Conservation (phyloP, 371 early-diverging fungal genomes). For the Entomophthora muscae region DNA sequence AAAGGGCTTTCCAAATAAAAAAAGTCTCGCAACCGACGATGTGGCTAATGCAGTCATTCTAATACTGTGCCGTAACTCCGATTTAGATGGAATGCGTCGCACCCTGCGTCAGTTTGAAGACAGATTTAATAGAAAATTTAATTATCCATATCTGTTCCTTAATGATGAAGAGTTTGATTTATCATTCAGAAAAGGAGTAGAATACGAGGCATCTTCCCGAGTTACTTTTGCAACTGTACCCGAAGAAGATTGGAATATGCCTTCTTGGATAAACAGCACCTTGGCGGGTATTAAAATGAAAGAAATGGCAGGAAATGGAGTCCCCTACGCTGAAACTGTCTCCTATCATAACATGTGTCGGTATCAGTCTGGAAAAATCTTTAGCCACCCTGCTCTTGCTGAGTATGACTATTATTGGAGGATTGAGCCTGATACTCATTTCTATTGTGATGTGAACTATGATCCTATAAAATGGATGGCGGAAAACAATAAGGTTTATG, state of each 20-base stretch:
- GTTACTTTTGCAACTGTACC: slow-evolving; percentile 32
- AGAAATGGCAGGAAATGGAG: slow-evolving; percentile 32
- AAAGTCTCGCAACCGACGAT: no score
- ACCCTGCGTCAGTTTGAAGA: slow-evolving; percentile 65
- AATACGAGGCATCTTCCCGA: slow-evolving; percentile 30
- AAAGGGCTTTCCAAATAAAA: no score
- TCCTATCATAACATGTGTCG: slow-evolving; percentile 93
- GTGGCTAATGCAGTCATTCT: no score
- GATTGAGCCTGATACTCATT: slow-evolving; percentile 82
- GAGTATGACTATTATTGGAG: slow-evolving; percentile 90
- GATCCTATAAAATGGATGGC: slow-evolving; percentile 80
- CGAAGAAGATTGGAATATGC: slow-evolving; percentile 50
- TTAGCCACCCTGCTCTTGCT: slow-evolving; percentile 56
- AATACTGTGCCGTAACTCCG: no score
- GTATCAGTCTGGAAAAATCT: slow-evolving; percentile 78
- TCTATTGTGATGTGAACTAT: slow-evolving; percentile 69
- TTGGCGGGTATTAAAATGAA: slow-evolving; percentile 30
- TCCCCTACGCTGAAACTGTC: slow-evolving; percentile 68
- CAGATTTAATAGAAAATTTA: slow-evolving; percentile 60
- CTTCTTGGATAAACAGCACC: slow-evolving; percentile 36
- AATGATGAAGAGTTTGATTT: slow-evolving; percentile 66
- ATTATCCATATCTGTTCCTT: slow-evolving; percentile 83
- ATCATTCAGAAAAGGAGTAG: slow-evolving; percentile 37
- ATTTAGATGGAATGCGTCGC: no score
- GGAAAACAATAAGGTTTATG: slow-evolving; percentile 60